Percentiles rank a stretch among this genome's conserved stretches.
phyloP scores from a whole-genome alignment of 2,329 filamentous ascomycete species.

The Paraphoma chrysanthemicola region DNA sequence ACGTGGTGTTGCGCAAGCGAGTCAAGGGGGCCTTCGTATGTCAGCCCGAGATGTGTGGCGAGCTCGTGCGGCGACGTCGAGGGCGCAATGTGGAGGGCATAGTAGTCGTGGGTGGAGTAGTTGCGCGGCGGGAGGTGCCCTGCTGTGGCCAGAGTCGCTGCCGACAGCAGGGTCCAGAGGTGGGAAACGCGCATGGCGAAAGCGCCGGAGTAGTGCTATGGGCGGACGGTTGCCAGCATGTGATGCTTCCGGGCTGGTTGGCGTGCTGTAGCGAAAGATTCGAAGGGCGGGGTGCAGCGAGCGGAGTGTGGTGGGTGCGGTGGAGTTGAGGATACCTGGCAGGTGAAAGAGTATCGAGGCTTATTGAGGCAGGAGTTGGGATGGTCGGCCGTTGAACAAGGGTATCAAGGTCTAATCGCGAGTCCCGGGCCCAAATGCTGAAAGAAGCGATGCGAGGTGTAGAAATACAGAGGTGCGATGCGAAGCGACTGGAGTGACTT shows the following conservation, averaged over 20 bases:
- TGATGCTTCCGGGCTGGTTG: slow-evolving; percentile 2
- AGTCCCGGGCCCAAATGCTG: neutral
- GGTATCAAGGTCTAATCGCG: neutral
- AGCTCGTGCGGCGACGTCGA: slow-evolving; percentile 71
- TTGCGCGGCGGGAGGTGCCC: slow-evolving; percentile 65
- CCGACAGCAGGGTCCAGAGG: slow-evolving; percentile 50
- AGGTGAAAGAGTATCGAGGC: slow-evolving; percentile 13
- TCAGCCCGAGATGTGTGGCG: slow-evolving; percentile 74
- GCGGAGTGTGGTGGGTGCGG: neutral
- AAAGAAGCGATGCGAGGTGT: neutral
- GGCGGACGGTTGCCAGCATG: slow-evolving; percentile 24
- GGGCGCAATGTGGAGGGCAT: slow-evolving; percentile 82
- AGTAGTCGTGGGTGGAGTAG: slow-evolving; percentile 86
- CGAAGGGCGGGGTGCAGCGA: neutral
- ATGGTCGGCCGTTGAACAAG: slow-evolving; percentile 3
- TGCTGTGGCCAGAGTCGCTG: slow-evolving; percentile 39
- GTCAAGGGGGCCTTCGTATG: slow-evolving; percentile 81
- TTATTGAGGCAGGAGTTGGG: slow-evolving; percentile 26
- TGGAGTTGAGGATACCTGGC: slow-evolving; percentile 15
- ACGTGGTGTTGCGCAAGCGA: slow-evolving; percentile 82
- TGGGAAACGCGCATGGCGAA: slow-evolving; percentile 52
- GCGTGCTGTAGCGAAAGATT: neutral
- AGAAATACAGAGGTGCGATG: neutral
- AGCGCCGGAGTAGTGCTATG: slow-evolving; percentile 13
- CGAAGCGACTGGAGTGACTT: neutral